Conservation (phyloP, 2,329 filamentous ascomycete species). For the Sporothrix schenckii region DNA sequence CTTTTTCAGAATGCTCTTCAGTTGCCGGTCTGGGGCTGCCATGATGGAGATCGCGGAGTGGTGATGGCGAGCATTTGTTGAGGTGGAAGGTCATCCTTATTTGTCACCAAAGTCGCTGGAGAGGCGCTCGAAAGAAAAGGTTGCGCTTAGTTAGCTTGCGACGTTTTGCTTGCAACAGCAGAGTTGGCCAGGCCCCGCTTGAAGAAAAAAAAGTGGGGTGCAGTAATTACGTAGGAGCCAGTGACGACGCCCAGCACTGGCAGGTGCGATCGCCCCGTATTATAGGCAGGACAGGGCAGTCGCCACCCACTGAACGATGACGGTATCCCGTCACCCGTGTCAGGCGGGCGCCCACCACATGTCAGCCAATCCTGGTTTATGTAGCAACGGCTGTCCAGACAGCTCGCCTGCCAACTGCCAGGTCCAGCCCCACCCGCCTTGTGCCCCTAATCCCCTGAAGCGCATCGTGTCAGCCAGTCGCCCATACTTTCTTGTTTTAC, state of each 20-base stretch:
- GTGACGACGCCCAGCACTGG: constrained; percentile 11
- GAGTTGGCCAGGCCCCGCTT: constrained; percentile 22
- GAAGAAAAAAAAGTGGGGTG: constrained; percentile 20
- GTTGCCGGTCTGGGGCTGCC: constrained; percentile 46
- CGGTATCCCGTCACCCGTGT: constrained; percentile 11
- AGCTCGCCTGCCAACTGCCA: constrained; percentile 21
- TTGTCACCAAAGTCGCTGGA: constrained; percentile 1
- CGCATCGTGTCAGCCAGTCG: constrained; percentile 13
- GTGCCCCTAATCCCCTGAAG: not conserved
- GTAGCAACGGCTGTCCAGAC: constrained; percentile 14
- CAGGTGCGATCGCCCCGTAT: not conserved
- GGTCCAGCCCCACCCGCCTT: not conserved
- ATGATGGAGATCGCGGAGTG: constrained; percentile 48
- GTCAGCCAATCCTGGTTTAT: not conserved
- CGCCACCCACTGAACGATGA: constrained; percentile 26
- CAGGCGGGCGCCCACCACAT: constrained; percentile 1
- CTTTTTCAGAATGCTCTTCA: constrained; percentile 66
- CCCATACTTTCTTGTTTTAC: constrained; percentile 22
- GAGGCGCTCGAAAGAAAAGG: not conserved
- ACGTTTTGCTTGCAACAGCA: constrained; percentile 2
- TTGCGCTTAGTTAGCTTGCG: constrained; percentile 5
- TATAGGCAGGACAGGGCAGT: constrained; percentile 1
- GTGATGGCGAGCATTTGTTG: constrained; percentile 19
- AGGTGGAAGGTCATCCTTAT: not conserved
- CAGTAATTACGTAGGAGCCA: constrained; percentile 13